Evolutionary conservation across 306 rosid species (phyloP).

Genomic region (Gastrolobium bilobum): DNA sequence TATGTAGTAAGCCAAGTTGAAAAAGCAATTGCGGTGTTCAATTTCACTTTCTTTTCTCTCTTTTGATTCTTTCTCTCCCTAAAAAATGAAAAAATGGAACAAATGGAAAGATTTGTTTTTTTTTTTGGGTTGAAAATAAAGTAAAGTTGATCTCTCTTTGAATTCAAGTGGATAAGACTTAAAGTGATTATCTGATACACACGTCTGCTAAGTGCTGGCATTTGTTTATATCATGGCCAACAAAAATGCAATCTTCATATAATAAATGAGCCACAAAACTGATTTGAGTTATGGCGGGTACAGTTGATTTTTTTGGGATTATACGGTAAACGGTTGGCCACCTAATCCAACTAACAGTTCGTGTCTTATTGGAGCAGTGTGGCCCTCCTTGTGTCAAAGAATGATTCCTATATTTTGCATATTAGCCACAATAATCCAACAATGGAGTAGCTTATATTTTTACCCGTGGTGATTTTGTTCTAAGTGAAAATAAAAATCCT

Average conservation of each 20-base stretch:
- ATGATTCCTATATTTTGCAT: constrained; percentile 43
- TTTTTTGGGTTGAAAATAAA: not conserved
- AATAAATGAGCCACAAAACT: constrained; percentile 26
- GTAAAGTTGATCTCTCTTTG: constrained; percentile 41
- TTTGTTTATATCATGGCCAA: constrained; percentile 9
- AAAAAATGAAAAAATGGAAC: constrained; percentile 32
- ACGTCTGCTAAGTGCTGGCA: constrained; percentile 11
- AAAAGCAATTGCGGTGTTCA: constrained; percentile 58
- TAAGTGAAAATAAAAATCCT: constrained; percentile 17
- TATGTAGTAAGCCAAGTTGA: constrained; percentile 59
- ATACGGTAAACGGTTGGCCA: constrained; percentile 66
- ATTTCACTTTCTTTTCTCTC: constrained; percentile 45
- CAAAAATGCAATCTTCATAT: constrained; percentile 9
- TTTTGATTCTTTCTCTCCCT: not conserved
- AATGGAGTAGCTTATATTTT: constrained; percentile 10
- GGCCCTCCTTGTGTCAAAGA: constrained; percentile 49
- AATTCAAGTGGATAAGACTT: constrained; percentile 57
- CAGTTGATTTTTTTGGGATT: constrained; percentile 41
- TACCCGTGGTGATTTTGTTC: constrained; percentile 7
- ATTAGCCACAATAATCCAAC: constrained; percentile 38
- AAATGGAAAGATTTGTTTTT: not conserved
- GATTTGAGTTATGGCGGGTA: constrained; percentile 80
- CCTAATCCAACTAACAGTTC: constrained; percentile 65
- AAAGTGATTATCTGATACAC: constrained; percentile 48
- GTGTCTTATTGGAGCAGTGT: constrained; percentile 39